These are phyloP conservation scores for Oehlia diaphana DNA, from an alignment of 192 early-diverging fungal genomes.

Conservation along the genomic window DNA sequence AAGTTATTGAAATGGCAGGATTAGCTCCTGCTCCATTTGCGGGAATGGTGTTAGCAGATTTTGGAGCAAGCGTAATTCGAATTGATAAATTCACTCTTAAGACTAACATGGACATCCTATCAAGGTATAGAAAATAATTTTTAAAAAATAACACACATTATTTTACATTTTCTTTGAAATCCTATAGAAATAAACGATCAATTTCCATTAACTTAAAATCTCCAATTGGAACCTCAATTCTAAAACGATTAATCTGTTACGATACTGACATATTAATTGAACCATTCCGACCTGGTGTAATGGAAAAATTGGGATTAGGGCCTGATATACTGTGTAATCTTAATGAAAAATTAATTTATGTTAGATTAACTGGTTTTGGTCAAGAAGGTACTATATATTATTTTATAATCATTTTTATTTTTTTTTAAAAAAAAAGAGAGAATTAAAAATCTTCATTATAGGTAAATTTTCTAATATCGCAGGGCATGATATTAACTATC, in stretches of 20 bases:
- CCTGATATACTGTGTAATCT: constrained; percentile 53
- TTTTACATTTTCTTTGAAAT: constrained; percentile 19
- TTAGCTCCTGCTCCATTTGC: constrained; percentile 69
- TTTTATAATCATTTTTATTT: not conserved
- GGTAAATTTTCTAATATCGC: constrained; percentile 53
- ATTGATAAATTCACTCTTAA: constrained; percentile 49
- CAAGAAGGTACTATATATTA: constrained; percentile 43
- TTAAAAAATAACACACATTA: not conserved
- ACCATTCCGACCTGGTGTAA: constrained; percentile 68
- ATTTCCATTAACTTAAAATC: constrained; percentile 63
- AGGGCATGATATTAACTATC: constrained; percentile 70
- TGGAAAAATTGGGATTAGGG: constrained; percentile 66
- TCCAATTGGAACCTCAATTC: constrained; percentile 42
- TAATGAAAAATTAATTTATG: constrained; percentile 61
- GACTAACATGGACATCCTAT: constrained; percentile 45
- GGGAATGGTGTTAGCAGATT: constrained; percentile 66
- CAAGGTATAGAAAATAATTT: constrained; percentile 31
- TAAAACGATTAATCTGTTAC: constrained; percentile 40
- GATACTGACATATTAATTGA: constrained; percentile 64
- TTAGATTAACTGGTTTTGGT: constrained; percentile 69
- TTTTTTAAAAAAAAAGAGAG: not conserved
- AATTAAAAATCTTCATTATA: constrained; percentile 16
- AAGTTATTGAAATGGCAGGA: constrained; percentile 67
- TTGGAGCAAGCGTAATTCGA: constrained; percentile 67
- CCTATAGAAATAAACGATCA: constrained; percentile 60